Evolutionary conservation across 805 yeast species (phyloP), one percentile per base, ranked within the genome.

Genomic region (Yamadazyma tumulicola): DNA sequence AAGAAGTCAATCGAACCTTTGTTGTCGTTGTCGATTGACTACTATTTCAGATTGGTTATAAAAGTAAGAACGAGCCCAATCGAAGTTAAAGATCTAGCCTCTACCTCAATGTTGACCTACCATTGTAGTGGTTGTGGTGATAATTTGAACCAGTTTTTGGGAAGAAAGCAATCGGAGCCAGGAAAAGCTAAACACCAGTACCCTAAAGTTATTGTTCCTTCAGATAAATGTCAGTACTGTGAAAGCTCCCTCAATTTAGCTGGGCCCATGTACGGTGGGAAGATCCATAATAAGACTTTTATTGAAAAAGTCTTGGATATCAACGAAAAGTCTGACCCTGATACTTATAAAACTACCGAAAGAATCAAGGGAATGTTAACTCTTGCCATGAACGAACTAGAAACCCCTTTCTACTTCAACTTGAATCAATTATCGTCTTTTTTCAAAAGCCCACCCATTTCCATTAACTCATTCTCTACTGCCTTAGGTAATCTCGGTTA

Each of bases 211-310:
- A 45, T 47, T 0, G 72, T 79, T 3, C 71, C 79, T 2, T 76
- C 79, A 8, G 59, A 72, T 6, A 53, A 67, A 26, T 93, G 98
- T 61, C 52, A 68, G 18, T 79, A 69, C 55, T 93, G 98, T 63
- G 80, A 74, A 1, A 71, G 67, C 39, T 71, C 76, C 2, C 75
- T 76, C 55, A 95, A 85, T 54, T 55, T 93, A 22, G 88, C 91
- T 6, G 99, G 99, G 4, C 99, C 99, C 41, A 85, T 93, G 96
- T 93, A 95, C 85, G 88, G 79, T 8, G 95, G 88, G 0, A 67
- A 72, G 5, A 58, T 93, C 38, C 97, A 91, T 51, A 74, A 82
- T 51, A 54, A 57, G 17, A 76, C 72, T 13, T 93, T 91, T 49
- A 67, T 91, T 27, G 67, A 75, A 18, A 74, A 67, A 45, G 70